Evolutionary conservation across 2,329 filamentous ascomycete species (phyloP), one percentile per base, ranked within the genome.

Genomic region (Emydomyces testavorans): DNA sequence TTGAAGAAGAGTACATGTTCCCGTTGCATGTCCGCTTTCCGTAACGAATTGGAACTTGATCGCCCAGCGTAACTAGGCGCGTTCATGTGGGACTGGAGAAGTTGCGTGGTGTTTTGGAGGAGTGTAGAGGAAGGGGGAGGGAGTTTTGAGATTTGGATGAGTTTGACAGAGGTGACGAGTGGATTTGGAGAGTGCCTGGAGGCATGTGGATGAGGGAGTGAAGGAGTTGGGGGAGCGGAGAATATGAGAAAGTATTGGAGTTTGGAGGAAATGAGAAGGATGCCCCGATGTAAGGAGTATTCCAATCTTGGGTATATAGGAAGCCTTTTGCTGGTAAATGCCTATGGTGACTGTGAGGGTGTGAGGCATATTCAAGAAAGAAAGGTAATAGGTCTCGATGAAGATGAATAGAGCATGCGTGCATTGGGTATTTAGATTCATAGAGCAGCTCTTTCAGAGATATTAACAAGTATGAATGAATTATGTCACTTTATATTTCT

Each of bases 171-270:
- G 29, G 74, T 85, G 58, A 80, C 94, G 79, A 84, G 93, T 63
- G 65, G 64, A 3, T 94, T 89, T 77, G 84, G 84, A 8, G 71
- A 72, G 84, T 94, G 53, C 63, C 94, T 90, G 86, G 84, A 71
- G 69, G 59, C 88, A 94, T 72, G 68, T 94, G 51, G 85, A 92
- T 58, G 81, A 89, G 57, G 88, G 94, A 72, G 87, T 94, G 6
- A 70, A 73, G 63, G 77, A 83, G 55, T 65, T 94, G 26, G 78
- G 82, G 1, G n/a, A n/a, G 87, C 87, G 37, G 84, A 92, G 64
- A 93, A 90, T 62, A 94, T 94, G 88, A 74, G 85, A 56, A 78
- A 73, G 64, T 88, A 84, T 64, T 94, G 85, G 85, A 83, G 73
- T 0, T 56, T 79, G 51, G 78, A 85, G 39, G 88, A 94, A 72